Percentiles rank a stretch among this genome's conserved stretches.
Evolutionary conservation across 2,329 filamentous ascomycete genomes (phyloP).

Genomic region (Sphaerulina vaccinii): DNA sequence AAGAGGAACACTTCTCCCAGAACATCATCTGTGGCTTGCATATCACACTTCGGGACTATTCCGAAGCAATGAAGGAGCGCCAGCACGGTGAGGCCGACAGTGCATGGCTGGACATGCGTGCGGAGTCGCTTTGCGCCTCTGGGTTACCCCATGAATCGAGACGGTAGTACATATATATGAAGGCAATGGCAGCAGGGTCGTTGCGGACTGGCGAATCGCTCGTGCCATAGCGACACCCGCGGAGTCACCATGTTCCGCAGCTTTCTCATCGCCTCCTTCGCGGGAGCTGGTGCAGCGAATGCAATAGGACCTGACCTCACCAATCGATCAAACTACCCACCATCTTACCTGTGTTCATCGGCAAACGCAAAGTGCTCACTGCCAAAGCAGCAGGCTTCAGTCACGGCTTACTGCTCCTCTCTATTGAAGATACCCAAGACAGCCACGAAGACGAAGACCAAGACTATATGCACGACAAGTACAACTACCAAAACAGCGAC

Average conservation of each 20-base stretch:
- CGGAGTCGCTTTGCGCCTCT: too few species aligned
- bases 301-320: not conserved
- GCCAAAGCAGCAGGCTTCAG: not conserved
- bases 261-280: not conserved
- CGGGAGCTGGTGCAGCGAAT: not conserved
- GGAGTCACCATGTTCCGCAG: not conserved
- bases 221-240: too few species aligned
- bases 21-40: too few species aligned
- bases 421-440: not conserved
- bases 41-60: too few species aligned
- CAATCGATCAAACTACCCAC: not conserved
- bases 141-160: too few species aligned
- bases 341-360: not conserved
- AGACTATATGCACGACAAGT: not conserved
- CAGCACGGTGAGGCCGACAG: too few species aligned
- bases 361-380: not conserved
- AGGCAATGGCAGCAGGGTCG: too few species aligned
- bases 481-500: not conserved
- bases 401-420: not conserved
- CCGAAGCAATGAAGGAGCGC: too few species aligned
- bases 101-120: too few species aligned
- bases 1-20: too few species aligned
- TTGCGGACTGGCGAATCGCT: too few species aligned
- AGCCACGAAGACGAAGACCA: not conserved
- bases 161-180: too few species aligned